Base-by-base conservation (phyloP, 2,329 filamentous ascomycete genomes). In the Truncatella angustata region DNA sequence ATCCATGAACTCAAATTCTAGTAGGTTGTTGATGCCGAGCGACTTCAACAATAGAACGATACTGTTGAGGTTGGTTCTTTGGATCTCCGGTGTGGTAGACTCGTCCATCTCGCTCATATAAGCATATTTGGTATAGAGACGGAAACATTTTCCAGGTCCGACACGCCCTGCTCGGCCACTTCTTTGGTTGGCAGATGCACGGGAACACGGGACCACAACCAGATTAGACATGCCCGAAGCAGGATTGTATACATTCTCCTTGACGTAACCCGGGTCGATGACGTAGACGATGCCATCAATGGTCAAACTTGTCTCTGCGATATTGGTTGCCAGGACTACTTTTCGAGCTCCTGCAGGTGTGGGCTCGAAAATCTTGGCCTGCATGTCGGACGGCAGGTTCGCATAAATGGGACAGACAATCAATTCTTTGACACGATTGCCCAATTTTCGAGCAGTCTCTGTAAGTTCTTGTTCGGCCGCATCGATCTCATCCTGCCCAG, bases 241-340 rank as follows among this genome's bases (percentile, higher is more conserved):
- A 0, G 92, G 88, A 56, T 96, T 96, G 73, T 93, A 97, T 1
- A 92, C 82, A 60, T 96, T 96, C 66, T 97, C 91, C 69, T 99
- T 99, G 56, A 94, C 91, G 58, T 95, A 96, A 1, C 94, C 94
- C 0, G 90, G 90, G 61, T 99, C 94, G 54, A 97, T 96, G 32
- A 97, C 94, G 66, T 95, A 97, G 7, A 93, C 88, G 54, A 97
- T 96, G 14, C 92, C 93, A 66, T 97, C 92, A 53, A 99, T 96
- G 0, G 94, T 99, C 64, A 99, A 73, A 75, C 86, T 91, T 0
- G 94, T 99, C 69, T 99, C 94, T 2, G 94, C 94, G 68, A 99
- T 97, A 66, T 99, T 99, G 2, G 94, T 97, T 0, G 93, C 91
- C 34, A 97, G 73, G 0, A 99, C 91, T 0, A 97, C 91, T 66